phyloP scores from a whole-genome alignment of 371 early-diverging fungal genomes.

The Mucor plumbeus region DNA sequence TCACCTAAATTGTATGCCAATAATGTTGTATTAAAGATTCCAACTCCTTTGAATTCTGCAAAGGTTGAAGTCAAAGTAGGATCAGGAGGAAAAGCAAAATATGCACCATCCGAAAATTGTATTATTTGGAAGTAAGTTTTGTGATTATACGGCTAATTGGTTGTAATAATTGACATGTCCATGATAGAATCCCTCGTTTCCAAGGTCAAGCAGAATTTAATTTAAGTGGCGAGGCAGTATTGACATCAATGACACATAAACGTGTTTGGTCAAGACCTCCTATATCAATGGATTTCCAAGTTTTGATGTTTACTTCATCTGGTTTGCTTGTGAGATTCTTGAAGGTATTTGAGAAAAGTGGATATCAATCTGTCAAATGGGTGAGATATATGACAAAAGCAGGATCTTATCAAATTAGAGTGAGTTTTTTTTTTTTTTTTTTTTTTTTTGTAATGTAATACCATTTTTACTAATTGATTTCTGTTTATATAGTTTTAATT shows the following conservation, averaged over 20 bases:
- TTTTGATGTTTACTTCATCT: slow-evolving; percentile 88
- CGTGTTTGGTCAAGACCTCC: slow-evolving; percentile 91
- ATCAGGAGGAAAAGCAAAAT: slow-evolving; percentile 84
- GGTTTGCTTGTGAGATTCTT: slow-evolving; percentile 88
- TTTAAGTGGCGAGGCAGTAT: slow-evolving; percentile 74
- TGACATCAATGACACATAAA: slow-evolving; percentile 76
- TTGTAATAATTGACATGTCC: background rate
- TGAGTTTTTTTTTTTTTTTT: slow-evolving; percentile 36
- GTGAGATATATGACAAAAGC: slow-evolving; percentile 94
- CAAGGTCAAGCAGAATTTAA: slow-evolving; percentile 83
- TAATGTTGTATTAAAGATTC: slow-evolving; percentile 81
- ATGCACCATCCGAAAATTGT: slow-evolving; percentile 82
- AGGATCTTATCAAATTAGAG: slow-evolving; percentile 86
- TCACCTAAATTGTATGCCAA: slow-evolving; percentile 79
- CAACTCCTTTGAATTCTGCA: slow-evolving; percentile 85
- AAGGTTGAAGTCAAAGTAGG: slow-evolving; percentile 71
- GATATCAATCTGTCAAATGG: slow-evolving; percentile 91
- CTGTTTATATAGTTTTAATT: slow-evolving; percentile 2
- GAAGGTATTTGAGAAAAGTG: slow-evolving; percentile 91
- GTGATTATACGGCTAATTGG: background rate
- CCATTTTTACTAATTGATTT: background rate
- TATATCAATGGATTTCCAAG: slow-evolving; percentile 90
- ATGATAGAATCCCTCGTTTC: slow-evolving; percentile 76
- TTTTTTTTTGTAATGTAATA: background rate
- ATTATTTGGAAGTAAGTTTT: slow-evolving; percentile 84